Conservation (phyloP, 83 land plant genomes). For the Thuja plicata region DNA sequence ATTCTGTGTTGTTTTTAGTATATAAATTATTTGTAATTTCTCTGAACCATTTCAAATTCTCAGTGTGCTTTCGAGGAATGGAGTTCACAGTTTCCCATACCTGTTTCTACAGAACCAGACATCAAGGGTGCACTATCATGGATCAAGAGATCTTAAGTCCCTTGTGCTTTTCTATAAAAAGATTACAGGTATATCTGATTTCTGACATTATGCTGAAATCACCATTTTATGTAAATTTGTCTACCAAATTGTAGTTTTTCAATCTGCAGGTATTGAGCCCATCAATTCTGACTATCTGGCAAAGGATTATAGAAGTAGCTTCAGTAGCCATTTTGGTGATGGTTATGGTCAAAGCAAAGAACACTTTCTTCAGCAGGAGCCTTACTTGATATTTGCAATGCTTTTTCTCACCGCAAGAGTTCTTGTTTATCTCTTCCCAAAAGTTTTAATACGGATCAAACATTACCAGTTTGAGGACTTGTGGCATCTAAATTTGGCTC, state of each 20-base stretch:
- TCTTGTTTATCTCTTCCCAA: conserved; percentile 27
- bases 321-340: neutral
- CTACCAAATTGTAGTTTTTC: conserved; percentile 1
- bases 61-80: conserved; percentile 87
- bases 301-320: conserved; percentile 4
- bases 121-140: conserved; percentile 71
- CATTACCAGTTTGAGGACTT: conserved; percentile 20
- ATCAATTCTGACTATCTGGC: neutral
- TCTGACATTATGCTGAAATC: neutral
- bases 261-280: conserved; percentile 14
- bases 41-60: conserved; percentile 9
- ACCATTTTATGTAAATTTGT: neutral
- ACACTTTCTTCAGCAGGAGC: conserved; percentile 29
- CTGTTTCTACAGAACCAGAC: conserved; percentile 74
- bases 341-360: neutral
- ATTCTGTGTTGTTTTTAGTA: neutral
- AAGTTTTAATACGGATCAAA: conserved; percentile 17
- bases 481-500: conserved; percentile 40
- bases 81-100: conserved; percentile 89
- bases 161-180: conserved; percentile 61
- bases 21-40: neutral
- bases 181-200: conserved; percentile 52
- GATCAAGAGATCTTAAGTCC: conserved; percentile 55
- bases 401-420: conserved; percentile 33
- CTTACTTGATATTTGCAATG: conserved; percentile 39